phyloP scores from a whole-genome alignment of 1,284 basidiomycete species.

The Trametes sp. region DNA sequence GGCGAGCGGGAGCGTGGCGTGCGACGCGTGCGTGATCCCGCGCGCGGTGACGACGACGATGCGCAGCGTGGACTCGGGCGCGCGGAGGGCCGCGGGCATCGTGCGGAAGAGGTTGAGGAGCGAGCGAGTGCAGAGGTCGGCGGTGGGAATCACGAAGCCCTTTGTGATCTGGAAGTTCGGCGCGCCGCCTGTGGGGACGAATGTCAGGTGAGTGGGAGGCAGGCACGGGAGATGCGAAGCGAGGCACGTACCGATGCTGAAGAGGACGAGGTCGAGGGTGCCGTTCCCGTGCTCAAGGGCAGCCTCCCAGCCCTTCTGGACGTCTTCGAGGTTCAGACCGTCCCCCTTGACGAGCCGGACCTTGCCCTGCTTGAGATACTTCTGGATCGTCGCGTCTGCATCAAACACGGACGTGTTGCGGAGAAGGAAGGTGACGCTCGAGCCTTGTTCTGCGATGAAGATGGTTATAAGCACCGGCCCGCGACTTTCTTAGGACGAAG shows the following conservation, averaged over 20 bases:
- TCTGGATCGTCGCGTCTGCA: constrained; percentile 51
- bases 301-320: constrained; percentile 53
- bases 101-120: constrained; percentile 58
- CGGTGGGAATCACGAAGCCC: constrained; percentile 52
- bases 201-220: background rate
- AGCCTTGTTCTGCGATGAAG: constrained; percentile 48
- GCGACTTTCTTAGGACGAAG: background rate
- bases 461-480: background rate
- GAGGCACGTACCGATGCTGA: constrained; percentile 56
- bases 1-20: constrained; percentile 54
- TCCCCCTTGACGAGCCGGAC: constrained; percentile 60
- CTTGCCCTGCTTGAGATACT: constrained; percentile 40
- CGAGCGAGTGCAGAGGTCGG: constrained; percentile 58
- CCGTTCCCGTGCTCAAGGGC: constrained; percentile 43
- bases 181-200: constrained; percentile 44
- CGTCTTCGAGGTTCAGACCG: constrained; percentile 53
- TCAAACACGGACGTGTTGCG: constrained; percentile 55
- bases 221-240: background rate
- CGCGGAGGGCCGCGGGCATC: constrained; percentile 45
- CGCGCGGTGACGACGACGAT: constrained; percentile 60
- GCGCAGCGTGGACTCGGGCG: constrained; percentile 47
- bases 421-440: constrained; percentile 60
- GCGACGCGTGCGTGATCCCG: constrained; percentile 56
- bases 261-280: constrained; percentile 54
- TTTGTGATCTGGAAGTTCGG: constrained; percentile 50